phyloP scores from a whole-genome alignment of 2,329 filamentous ascomycete species.

The Knufia fluminis region DNA sequence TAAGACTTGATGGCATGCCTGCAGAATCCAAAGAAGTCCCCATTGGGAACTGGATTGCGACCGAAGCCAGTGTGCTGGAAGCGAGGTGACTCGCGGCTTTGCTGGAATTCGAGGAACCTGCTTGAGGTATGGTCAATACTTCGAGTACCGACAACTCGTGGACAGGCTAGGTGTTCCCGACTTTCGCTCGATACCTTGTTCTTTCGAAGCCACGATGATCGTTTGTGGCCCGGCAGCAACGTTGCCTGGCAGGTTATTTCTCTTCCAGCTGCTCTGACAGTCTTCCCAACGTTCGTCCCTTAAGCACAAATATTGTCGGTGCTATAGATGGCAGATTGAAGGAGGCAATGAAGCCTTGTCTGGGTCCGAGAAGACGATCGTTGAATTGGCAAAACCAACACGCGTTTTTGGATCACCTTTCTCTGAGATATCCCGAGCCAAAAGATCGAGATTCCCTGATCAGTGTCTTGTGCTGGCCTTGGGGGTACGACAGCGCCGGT shows the following conservation, averaged over 20 bases:
- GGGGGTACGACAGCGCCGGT: constrained; percentile 1
- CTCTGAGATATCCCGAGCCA: neutral
- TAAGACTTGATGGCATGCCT: constrained; percentile 56
- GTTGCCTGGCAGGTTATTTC: neutral
- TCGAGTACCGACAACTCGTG: constrained; percentile 23
- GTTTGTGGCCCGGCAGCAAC: neutral
- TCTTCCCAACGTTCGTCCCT: neutral
- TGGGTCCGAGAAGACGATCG: neutral
- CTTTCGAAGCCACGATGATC: neutral
- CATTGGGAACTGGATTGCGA: constrained; percentile 53
- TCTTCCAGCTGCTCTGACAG: neutral
- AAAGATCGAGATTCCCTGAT: neutral
- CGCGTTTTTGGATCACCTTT: neutral
- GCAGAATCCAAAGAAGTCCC: constrained; percentile 52
- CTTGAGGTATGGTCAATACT: constrained; percentile 31
- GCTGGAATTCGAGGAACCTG: neutral
- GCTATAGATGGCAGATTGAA: neutral
- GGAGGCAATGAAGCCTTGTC: neutral
- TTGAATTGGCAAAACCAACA: neutral
- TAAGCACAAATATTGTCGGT: neutral
- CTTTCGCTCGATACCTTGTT: neutral
- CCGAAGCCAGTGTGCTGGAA: constrained; percentile 52
- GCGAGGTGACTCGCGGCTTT: constrained; percentile 12
- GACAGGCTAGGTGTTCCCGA: neutral
- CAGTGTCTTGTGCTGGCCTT: neutral